Base-by-base conservation (phyloP, 1,284 basidiomycete species). In the Papiliotrema flavescens region DNA sequence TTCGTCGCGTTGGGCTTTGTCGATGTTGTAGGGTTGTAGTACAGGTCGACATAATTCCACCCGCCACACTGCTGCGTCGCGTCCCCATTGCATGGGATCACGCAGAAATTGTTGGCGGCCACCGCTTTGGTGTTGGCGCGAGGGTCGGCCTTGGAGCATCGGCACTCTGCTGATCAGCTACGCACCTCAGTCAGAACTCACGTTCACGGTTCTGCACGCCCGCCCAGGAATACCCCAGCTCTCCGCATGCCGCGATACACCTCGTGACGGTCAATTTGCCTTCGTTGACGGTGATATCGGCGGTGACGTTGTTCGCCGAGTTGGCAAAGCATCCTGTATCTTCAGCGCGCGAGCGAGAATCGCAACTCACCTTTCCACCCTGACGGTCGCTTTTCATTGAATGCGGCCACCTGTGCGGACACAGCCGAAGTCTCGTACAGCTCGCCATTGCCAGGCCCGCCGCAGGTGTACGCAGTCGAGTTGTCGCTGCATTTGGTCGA, bases 31-130 rank as follows among this genome's bases (percentile, higher is more conserved):
- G 46, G 23, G 36, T 28, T 28, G n/a, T 48, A 40, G 49, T 56
- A 56, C 17, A 47, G 26, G 19, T 51, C 54, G 19, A 56, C 34
- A n/a, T 52, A 48, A 4, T 24, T 44, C 53, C 53, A 54, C 14
- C 53, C 53, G 20, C 53, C 53, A 34, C 53, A 54, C 19, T 14
- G 24, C 32, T 54, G 39, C 15, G n/a, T 8, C 24, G 26, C 22
- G 24, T 54, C 15, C 11, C 59, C 60, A 22, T 43, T 47, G 37
- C 60, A 62, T n/a, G 54, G 52, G 26, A 53, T 42, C 20, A 45
- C 49, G 46, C 60, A 62, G 45, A 44, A 52, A 23, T 49, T 51
- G 54, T 49, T 56, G 3, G 45, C 40, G 40, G 47, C 39, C n/a
- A 48, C 37, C 19, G 14, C 43, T 26, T 28, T 47, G 23, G 36